Conservation (phyloP, 2,329 filamentous ascomycete genomes). For the Xylariaceae sp. region DNA sequence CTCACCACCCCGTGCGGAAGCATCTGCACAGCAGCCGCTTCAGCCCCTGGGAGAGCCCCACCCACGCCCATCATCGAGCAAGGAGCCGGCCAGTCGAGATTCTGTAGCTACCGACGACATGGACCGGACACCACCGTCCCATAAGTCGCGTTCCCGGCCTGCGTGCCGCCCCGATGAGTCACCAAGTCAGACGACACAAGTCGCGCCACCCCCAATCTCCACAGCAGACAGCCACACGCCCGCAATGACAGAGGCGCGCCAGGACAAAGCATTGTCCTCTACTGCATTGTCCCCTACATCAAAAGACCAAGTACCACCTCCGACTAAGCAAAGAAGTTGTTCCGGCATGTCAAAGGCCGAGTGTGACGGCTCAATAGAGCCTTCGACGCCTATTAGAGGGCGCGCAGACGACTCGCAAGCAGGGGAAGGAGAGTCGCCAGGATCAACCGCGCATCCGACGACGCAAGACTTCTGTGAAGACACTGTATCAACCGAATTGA, state of each 20-base stretch:
- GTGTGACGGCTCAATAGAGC: no score
- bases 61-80: conserved; percentile 7
- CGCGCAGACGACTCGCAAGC: no score
- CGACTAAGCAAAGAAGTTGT: conserved; percentile 5
- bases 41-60: conserved; percentile 19
- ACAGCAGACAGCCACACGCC: not conserved
- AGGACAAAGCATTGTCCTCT: conserved; percentile 8
- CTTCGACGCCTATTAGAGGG: not conserved
- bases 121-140: no score
- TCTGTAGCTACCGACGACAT: conserved; percentile 7
- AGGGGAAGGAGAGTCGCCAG: no score
- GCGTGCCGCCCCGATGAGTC: no score
- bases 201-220: not conserved
- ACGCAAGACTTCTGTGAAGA: no score
- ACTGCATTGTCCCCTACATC: conserved; percentile 8
- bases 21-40: conserved; percentile 14
- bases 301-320: conserved; percentile 10
- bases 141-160: no score
- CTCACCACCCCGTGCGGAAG: no score
- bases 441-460: no score
- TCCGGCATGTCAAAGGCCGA: conserved; percentile 3
- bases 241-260: not conserved
- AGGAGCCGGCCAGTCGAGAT: conserved; percentile 11
- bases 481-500: no score
- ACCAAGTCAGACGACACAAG: no score